Evolutionary conservation across 192 early-diverging fungal species (phyloP), one percentile per base, ranked within the genome.

Genomic region (Podila epicladia): DNA sequence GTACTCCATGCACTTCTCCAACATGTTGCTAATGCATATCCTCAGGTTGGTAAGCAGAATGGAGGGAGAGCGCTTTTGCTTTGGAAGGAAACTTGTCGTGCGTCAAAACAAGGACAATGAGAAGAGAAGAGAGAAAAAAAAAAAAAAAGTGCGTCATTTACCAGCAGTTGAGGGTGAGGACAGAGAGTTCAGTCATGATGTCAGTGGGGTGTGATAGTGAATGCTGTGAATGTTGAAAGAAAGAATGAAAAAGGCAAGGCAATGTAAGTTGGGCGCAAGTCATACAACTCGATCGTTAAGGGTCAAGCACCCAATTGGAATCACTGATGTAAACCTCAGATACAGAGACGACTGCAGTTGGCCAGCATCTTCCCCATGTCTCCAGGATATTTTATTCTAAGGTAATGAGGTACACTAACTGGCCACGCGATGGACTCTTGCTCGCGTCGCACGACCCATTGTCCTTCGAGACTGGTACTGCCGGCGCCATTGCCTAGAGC

Each of bases 151-250:
- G 41, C 9, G 53, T 24, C 26, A 5, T 48, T 64, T 86, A 85
- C 88, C 88, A 89, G 71, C 88, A 89, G 62, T 87, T 87, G 49
- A 87, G 64, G 13, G 86, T 72, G 9, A 87, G 58, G 12, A 87
- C 86, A 41, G 82, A 73, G 19, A 87, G 74, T 49, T 60, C 64
- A 22, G 67, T 78, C 9, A 71, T 58, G n/a, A 53, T 60, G 67
- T 57, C 33, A 57, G 33, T 41, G n/a, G n/a, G n/a, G n/a, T n/a
- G n/a, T n/a, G n/a, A n/a, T n/a, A n/a, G n/a, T 24, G 6, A 6
- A 55, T 45, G 41, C n/a, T n/a, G 41, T 17, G 24, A 55, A 55
- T 55, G 53, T 55, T 26, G n/a, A 55, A 55, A 5, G 24, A 9
- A 55, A 55, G n/a, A 55, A 15, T 13, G 19, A 17, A 51, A 53